Conservation (phyloP, 257 asterid genomes). For the Rauvolfia tetraphylla region DNA sequence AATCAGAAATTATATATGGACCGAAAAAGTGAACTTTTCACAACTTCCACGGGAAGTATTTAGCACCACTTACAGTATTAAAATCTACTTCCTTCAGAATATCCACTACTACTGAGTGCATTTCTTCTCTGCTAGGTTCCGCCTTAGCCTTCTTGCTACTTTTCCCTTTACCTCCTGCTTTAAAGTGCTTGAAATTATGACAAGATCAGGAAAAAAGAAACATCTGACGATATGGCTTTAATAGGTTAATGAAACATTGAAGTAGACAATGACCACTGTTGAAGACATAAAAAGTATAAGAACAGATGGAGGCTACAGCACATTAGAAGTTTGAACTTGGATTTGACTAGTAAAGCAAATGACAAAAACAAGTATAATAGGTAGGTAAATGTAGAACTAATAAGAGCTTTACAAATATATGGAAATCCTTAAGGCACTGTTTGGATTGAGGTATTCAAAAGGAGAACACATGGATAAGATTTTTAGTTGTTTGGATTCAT, state of each 20-base stretch:
- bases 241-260: background rate
- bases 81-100: slow-evolving; percentile 87
- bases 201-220: background rate
- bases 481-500: too few species aligned
- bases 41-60: background rate
- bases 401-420: background rate
- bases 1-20: slow-evolving; percentile 2
- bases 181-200: background rate
- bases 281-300: background rate
- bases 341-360: background rate
- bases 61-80: slow-evolving; percentile 56
- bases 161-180: slow-evolving; percentile 43
- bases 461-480: background rate
- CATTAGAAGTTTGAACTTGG: background rate
- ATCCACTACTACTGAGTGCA: slow-evolving; percentile 48
- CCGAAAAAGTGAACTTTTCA: background rate
- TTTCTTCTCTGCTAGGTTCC: slow-evolving; percentile 67
- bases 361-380: background rate
- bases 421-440: background rate
- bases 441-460: too few species aligned
- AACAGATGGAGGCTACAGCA: background rate
- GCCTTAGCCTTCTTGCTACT: slow-evolving; percentile 35
- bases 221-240: background rate
- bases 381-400: background rate
- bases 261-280: background rate